Percentiles rank a stretch among this genome's conserved stretches.
Conservation (phyloP, 768 basidiomycete species). For the Rhizopogon vinicolor region DNA sequence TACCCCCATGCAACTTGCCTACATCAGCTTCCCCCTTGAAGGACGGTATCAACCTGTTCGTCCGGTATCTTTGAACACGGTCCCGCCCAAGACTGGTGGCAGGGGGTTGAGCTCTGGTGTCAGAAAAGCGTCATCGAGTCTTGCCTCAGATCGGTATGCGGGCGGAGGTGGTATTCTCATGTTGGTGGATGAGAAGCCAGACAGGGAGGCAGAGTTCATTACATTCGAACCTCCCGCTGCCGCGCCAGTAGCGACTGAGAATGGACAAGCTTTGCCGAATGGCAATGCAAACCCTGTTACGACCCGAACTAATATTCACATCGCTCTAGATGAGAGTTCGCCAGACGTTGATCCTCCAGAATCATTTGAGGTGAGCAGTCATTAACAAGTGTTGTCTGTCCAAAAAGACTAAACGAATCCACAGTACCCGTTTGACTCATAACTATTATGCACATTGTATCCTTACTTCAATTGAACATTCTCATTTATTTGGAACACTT, state of each 20-base stretch:
- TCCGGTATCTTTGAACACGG: constrained; percentile 51
- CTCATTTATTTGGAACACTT: not conserved
- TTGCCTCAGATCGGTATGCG: constrained; percentile 56
- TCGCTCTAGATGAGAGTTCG: constrained; percentile 64
- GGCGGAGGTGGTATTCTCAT: constrained; percentile 89
- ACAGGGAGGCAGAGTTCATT: constrained; percentile 72
- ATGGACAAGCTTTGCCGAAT: constrained; percentile 26
- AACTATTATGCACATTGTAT: constrained; percentile 7
- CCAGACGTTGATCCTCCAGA: constrained; percentile 75
- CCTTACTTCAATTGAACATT: constrained; percentile 1
- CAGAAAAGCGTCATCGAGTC: constrained; percentile 27
- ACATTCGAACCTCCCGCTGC: constrained; percentile 49
- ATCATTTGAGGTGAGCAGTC: constrained; percentile 72
- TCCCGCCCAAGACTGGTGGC: constrained; percentile 25
- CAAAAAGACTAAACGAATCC: constrained; percentile 15
- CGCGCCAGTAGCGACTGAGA: constrained; percentile 20
- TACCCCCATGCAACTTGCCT: constrained; percentile 81
- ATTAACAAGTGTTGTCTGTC: not conserved
- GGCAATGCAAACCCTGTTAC: constrained; percentile 11
- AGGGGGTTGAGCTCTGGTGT: constrained; percentile 25
- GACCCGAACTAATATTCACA: constrained; percentile 39
- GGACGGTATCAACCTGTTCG: constrained; percentile 89
- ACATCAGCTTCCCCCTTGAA: constrained; percentile 76
- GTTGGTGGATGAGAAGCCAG: constrained; percentile 67
- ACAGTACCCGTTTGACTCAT: constrained; percentile 76